These are phyloP conservation scores for Maudiozyma serrabonitensis DNA, from an alignment of 805 yeast species.

Conservation along the genomic window DNA sequence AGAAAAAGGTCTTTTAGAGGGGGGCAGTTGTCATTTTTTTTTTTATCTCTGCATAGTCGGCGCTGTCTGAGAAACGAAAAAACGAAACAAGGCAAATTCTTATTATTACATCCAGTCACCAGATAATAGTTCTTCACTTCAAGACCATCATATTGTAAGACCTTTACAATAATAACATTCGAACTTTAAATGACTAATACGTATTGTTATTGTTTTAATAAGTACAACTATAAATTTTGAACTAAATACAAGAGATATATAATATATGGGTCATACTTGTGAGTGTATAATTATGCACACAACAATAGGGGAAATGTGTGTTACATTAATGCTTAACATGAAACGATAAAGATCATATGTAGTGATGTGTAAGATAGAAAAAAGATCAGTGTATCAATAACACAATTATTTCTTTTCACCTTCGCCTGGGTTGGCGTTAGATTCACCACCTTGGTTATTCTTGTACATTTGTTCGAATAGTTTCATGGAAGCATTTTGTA, in stretches of 20 bases:
- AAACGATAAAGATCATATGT: background rate
- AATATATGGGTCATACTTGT: slow-evolving; percentile 1
- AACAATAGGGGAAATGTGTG: background rate
- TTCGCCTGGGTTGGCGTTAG: slow-evolving; percentile 7
- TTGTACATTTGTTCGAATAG: slow-evolving; percentile 55
- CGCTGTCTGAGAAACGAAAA: too few relatives aligned
- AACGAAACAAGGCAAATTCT: too few relatives aligned
- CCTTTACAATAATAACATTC: too few relatives aligned
- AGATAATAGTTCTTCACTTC: too few relatives aligned
- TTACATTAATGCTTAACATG: background rate
- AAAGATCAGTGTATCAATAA: background rate
- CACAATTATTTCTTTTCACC: slow-evolving; percentile 3
- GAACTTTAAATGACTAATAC: too few relatives aligned
- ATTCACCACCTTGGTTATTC: slow-evolving; percentile 19
- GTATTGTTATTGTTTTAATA: background rate
- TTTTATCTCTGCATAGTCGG: too few relatives aligned
- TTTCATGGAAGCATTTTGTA: slow-evolving; percentile 66
- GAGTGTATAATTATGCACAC: background rate
- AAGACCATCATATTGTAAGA: too few relatives aligned
- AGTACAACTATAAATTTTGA: slow-evolving; percentile 1
- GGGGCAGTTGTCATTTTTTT: background rate
- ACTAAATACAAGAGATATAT: slow-evolving; percentile 11
- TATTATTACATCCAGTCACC: too few relatives aligned
- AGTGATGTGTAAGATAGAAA: background rate
- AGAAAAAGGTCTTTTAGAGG: background rate